These are phyloP conservation scores for Cryptococcus amylolentus DNA, from an alignment of 1,284 basidiomycete genomes.

Conservation along the genomic window DNA sequence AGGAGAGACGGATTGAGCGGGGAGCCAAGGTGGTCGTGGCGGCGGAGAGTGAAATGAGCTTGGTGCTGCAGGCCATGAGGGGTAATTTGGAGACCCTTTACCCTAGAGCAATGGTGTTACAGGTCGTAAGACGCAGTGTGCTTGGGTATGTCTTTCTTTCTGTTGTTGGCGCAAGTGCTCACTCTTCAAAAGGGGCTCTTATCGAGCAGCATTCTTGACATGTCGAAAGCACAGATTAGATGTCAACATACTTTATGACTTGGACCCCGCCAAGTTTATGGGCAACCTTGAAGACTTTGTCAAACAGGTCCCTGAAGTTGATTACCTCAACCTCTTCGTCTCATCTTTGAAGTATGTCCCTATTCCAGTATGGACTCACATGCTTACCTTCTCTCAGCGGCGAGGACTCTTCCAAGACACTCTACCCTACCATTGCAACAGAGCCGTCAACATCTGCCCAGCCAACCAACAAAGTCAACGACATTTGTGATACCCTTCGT, in stretches of 20 bases:
- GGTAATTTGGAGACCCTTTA: conserved; percentile 96
- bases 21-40: conserved; percentile 81
- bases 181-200: conserved; percentile 50
- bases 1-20: conserved; percentile 74
- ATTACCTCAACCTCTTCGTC: conserved; percentile 90
- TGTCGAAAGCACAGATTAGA: conserved; percentile 94
- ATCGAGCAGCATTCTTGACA: conserved; percentile 80
- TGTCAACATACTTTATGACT: conserved; percentile 79
- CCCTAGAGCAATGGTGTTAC: conserved; percentile 85
- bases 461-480: conserved; percentile 55
- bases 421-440: conserved; percentile 16
- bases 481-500: conserved; percentile 76
- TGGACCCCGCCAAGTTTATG: conserved; percentile 68
- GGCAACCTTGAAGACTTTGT: conserved; percentile 64
- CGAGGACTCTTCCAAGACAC: conserved; percentile 21
- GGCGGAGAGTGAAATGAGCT: conserved; percentile 78
- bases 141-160: conserved; percentile 57
- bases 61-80: conserved; percentile 95
- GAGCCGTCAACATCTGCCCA: not conserved
- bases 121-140: conserved; percentile 70
- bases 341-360: conserved; percentile 71
- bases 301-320: conserved; percentile 80
- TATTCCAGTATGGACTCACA: not conserved
- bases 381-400: conserved; percentile 11
- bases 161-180: not conserved